These are phyloP conservation scores for Batkoa obscura DNA, from an alignment of 371 early-diverging fungal genomes.

Conservation along the genomic window DNA sequence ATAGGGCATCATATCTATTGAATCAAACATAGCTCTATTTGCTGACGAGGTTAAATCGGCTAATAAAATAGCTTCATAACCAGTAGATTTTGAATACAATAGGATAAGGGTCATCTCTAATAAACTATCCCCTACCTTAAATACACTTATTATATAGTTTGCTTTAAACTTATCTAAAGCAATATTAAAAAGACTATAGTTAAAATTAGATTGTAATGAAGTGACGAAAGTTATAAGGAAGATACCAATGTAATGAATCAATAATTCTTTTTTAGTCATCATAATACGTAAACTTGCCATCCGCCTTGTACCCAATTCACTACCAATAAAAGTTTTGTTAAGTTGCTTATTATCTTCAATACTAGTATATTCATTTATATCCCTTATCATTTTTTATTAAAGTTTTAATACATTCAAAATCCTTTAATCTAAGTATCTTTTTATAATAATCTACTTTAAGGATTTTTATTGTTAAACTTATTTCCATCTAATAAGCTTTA, in stretches of 20 bases:
- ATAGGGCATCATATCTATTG: not conserved
- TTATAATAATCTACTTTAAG: too few relatives aligned
- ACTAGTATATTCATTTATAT: too few relatives aligned
- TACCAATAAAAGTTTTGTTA: too few relatives aligned
- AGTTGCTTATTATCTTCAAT: too few relatives aligned
- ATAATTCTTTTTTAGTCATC: not conserved
- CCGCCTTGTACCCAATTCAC: not conserved
- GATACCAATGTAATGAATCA: not conserved
- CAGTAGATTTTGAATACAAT: not conserved
- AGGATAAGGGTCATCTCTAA: not conserved
- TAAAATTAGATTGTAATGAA: not conserved
- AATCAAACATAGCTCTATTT: not conserved
- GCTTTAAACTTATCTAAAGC: not conserved
- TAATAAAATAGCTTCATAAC: not conserved
- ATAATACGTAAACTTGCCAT: not conserved
- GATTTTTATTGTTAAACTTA: too few relatives aligned
- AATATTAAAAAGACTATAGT: not conserved
- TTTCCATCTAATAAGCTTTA: too few relatives aligned
- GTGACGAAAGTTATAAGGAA: not conserved
- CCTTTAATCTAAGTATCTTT: too few relatives aligned
- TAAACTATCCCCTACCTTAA: not conserved
- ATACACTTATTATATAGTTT: not conserved
- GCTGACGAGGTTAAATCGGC: not conserved
- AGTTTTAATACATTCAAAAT: too few relatives aligned
- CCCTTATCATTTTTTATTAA: too few relatives aligned